A percentile compares a stretch with the other conserved stretches of the same genome.
These are phyloP conservation scores for Rossbeevera mucosa DNA, from an alignment of 768 basidiomycete species.

Conservation along the genomic window DNA sequence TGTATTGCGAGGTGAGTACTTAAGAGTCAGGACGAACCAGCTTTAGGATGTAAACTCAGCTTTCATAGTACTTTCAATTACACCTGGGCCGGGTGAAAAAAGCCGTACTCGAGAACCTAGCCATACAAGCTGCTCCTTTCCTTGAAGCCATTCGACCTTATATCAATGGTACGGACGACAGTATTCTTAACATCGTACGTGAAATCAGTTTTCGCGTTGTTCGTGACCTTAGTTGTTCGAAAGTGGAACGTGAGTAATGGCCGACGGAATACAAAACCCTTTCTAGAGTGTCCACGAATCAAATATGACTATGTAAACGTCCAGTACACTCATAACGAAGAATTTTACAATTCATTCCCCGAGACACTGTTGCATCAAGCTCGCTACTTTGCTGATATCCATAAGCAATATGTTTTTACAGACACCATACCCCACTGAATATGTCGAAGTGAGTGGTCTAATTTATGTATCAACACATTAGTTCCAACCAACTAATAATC, in stretches of 20 bases:
- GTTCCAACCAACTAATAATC: neutral
- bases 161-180: slow-evolving; percentile 57
- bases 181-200: slow-evolving; percentile 65
- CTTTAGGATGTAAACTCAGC: neutral
- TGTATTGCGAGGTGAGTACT: slow-evolving; percentile 44
- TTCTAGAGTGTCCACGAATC: neutral
- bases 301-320: slow-evolving; percentile 73
- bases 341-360: slow-evolving; percentile 68
- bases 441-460: slow-evolving; percentile 70
- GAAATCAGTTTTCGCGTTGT: neutral
- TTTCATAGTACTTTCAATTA: slow-evolving; percentile 23
- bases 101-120: slow-evolving; percentile 50
- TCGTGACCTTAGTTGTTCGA: slow-evolving; percentile 10
- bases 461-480: too few relatives aligned
- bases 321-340: slow-evolving; percentile 74
- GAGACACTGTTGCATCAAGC: slow-evolving; percentile 67
- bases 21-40: neutral
- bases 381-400: slow-evolving; percentile 69
- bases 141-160: slow-evolving; percentile 62
- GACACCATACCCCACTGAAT: slow-evolving; percentile 53
- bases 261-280: neutral
- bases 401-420: slow-evolving; percentile 72
- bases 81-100: slow-evolving; percentile 23
- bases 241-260: slow-evolving; percentile 67
- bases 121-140: slow-evolving; percentile 56